A percentile compares a stretch with the other conserved stretches of the same genome.
Evolutionary conservation across 176 grass and related monocot genomes (phyloP).

Genomic region (Rhynchospora tenuis): DNA sequence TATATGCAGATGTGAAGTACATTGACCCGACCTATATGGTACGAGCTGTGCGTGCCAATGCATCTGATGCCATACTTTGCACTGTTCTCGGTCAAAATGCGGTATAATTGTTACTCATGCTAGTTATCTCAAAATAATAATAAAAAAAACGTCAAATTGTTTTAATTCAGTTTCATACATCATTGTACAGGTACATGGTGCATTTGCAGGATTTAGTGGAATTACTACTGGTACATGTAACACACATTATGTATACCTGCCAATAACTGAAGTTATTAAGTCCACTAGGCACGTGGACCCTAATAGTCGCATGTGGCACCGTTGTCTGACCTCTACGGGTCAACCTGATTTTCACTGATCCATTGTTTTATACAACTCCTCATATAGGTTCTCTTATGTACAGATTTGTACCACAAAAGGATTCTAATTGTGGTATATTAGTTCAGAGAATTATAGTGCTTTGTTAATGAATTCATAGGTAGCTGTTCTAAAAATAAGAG

Average conservation of each 20-base stretch:
- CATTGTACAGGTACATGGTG: slow-evolving; percentile 64
- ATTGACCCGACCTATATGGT: slow-evolving; percentile 98
- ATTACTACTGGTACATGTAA: slow-evolving; percentile 86
- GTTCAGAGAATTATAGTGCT: not conserved
- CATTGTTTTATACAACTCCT: not conserved
- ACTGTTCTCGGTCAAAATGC: slow-evolving; percentile 95
- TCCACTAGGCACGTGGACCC: slow-evolving; percentile 55
- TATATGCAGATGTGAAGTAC: slow-evolving; percentile 86
- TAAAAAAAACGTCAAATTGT: not conserved
- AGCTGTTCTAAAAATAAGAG: not conserved
- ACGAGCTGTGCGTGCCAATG: slow-evolving; percentile 83
- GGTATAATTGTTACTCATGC: slow-evolving; percentile 33
- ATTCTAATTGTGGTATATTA: not conserved
- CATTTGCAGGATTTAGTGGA: slow-evolving; percentile 91
- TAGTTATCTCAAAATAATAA: not conserved
- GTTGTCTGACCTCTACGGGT: slow-evolving; percentile 81
- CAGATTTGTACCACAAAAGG: not conserved
- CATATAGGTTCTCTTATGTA: not conserved
- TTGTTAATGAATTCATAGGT: not conserved
- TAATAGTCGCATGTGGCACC: slow-evolving; percentile 98
- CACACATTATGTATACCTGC: slow-evolving; percentile 78
- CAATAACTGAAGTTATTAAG: slow-evolving; percentile 71
- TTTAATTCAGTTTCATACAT: not conserved
- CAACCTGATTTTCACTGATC: slow-evolving; percentile 87
- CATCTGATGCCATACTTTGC: slow-evolving; percentile 96